These are phyloP conservation scores for Aspergillus sp. DNA, from an alignment of 2,329 filamentous ascomycete genomes.

Conservation along the genomic window DNA sequence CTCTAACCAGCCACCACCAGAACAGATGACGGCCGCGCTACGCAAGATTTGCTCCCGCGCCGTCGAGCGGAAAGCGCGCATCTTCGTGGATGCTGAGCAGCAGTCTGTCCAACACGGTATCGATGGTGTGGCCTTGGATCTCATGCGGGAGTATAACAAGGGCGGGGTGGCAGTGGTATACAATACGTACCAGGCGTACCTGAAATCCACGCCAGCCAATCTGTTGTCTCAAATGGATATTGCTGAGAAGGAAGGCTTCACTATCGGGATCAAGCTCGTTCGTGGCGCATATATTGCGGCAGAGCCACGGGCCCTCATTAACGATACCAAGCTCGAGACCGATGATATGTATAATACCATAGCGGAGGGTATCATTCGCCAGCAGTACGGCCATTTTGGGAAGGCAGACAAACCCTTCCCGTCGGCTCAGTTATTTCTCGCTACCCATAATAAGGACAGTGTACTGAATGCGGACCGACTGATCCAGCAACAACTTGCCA, in stretches of 20 bases:
- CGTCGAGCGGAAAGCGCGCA: constrained; percentile 32
- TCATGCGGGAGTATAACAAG: constrained; percentile 47
- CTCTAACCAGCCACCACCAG: constrained; percentile 28
- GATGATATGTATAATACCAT: constrained; percentile 52
- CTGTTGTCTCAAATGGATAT: constrained; percentile 40
- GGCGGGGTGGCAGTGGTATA: constrained; percentile 36
- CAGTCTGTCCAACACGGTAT: constrained; percentile 46
- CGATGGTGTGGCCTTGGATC: constrained; percentile 46
- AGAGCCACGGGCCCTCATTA: constrained; percentile 36
- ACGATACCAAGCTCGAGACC: constrained; percentile 40
- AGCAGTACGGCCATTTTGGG: constrained; percentile 28
- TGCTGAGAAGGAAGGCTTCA: constrained; percentile 42
- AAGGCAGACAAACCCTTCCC: constrained; percentile 13
- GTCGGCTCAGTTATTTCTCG: constrained; percentile 49
- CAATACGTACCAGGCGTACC: constrained; percentile 49
- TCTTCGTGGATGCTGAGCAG: constrained; percentile 53
- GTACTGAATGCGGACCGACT: constrained; percentile 46
- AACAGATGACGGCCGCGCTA: constrained; percentile 36
- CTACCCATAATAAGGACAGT: constrained; percentile 54
- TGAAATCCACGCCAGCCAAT: constrained; percentile 41
- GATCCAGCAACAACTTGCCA: constrained; percentile 36
- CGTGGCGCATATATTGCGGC: constrained; percentile 48
- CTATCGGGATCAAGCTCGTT: constrained; percentile 46
- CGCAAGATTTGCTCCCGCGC: constrained; percentile 37
- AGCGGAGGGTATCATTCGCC: constrained; percentile 48